A percentile compares a stretch with the other conserved stretches of the same genome.
These are phyloP conservation scores for Incumbomyces delicatus DNA, from an alignment of 2,329 filamentous ascomycete species.

Conservation along the genomic window DNA sequence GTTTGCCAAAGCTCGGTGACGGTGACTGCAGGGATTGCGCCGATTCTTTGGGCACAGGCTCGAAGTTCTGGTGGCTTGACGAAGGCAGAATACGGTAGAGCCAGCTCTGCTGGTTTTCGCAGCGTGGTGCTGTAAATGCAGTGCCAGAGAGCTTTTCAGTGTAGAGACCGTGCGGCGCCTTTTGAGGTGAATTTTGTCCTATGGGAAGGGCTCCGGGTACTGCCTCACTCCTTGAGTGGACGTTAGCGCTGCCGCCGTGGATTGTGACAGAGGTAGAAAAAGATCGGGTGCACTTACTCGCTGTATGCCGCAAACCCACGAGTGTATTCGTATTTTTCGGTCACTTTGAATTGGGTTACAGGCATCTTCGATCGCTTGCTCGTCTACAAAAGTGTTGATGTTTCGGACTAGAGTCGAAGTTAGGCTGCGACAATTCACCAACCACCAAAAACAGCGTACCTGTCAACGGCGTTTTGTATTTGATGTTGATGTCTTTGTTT, in stretches of 20 bases:
- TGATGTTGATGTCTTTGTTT: constrained; percentile 22
- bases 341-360: constrained; percentile 51
- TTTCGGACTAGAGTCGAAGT: constrained; percentile 16
- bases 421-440: not conserved
- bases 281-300: constrained; percentile 46
- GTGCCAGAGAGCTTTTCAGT: constrained; percentile 69
- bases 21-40: constrained; percentile 36
- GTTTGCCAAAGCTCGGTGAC: constrained; percentile 44
- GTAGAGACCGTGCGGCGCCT: constrained; percentile 67
- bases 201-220: constrained; percentile 63
- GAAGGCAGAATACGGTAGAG: constrained; percentile 61
- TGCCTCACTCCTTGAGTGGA: constrained; percentile 57
- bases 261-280: not conserved
- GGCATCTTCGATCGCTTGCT: constrained; percentile 44
- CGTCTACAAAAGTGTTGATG: constrained; percentile 21
- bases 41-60: constrained; percentile 34
- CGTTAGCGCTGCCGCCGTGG: constrained; percentile 2
- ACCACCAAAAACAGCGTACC: constrained; percentile 8
- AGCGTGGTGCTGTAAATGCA: constrained; percentile 59
- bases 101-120: constrained; percentile 63
- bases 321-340: constrained; percentile 65
- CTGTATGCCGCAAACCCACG: constrained; percentile 70
- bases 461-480: constrained; percentile 22
- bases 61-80: constrained; percentile 47
- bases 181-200: constrained; percentile 73